Evolutionary conservation across 2,329 filamentous ascomycete species (phyloP), one percentile per base, ranked within the genome.

Genomic region (Tolypocladium ophioglossoides): DNA sequence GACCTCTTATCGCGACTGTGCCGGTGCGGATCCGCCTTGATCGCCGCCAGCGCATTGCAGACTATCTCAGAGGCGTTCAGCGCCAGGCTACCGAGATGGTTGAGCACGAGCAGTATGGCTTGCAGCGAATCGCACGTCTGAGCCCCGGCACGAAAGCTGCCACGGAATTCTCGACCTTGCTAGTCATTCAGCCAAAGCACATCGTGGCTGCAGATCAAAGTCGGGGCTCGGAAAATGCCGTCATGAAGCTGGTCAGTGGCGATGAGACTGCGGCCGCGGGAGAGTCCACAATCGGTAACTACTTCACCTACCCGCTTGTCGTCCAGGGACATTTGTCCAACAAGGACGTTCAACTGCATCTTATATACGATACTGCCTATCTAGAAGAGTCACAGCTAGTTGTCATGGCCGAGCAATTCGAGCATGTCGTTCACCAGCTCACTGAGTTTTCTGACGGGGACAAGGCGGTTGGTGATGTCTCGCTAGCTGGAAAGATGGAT

Each of bases 1-100:
- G 80, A 0, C 80, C 80, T 1, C 81, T 82, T 73, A 81, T 84
- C 57, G 78, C 79, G 2, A 84, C 81, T 0, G 73, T 84, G 2
- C 81, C 81, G 0, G 69, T 84, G 8, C 75, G 79, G 18, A 40
- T 54, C 7, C 41, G 41, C 14, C 41, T 44, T 16, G 41, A 44
- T n/a, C 32, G 34, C 41, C 14, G 12, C 14, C 41, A 44, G 24
- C 41, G 22, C 14, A n/a, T 44, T 27, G 22, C 3, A 27, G 41
- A 44, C 14, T 44, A 27, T 27, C 41, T 44, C 18, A 30, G n/a
- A 53, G 22, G 47, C 14, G 8, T 53, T 11, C 49, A 51, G 24
- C 24, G 18, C 9, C 49, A 51, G 24, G 38, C 34, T 18, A 51
- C 37, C 6, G 49, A 40, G 22, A 37, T 51, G 20, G 38, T 51